phyloP scores from a whole-genome alignment of 1,284 basidiomycete species.

The Schizophyllum amplum region DNA sequence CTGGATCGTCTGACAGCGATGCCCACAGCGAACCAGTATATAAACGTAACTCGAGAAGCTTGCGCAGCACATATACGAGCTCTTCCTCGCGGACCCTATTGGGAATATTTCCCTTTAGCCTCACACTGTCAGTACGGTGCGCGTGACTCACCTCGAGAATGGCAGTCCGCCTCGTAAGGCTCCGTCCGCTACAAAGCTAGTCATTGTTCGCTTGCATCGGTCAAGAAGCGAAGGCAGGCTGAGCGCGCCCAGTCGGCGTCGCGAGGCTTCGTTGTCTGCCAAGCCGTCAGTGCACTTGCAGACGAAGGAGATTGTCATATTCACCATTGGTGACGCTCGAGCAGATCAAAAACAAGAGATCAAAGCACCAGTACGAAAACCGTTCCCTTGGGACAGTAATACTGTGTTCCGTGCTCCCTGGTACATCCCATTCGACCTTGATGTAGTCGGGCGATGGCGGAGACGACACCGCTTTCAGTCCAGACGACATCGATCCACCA shows the following conservation, averaged over 20 bases:
- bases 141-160: conserved; percentile 68
- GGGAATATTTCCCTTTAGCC: background rate
- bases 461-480: conserved; percentile 14
- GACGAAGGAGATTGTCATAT: conserved; percentile 11
- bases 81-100: conserved; percentile 83
- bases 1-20: conserved; percentile 56
- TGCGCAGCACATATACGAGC: conserved; percentile 74
- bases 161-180: conserved; percentile 76
- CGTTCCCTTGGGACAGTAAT: conserved; percentile 65
- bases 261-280: conserved; percentile 49
- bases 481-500: conserved; percentile 11
- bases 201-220: conserved; percentile 63
- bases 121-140: background rate
- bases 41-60: conserved; percentile 61
- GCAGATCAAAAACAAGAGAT: conserved; percentile 78
- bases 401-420: conserved; percentile 57
- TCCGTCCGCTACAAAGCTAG: conserved; percentile 76
- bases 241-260: conserved; percentile 63
- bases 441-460: conserved; percentile 26
- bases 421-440: conserved; percentile 29
- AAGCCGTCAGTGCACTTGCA: conserved; percentile 1
- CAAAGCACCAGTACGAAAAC: conserved; percentile 93
- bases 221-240: conserved; percentile 64
- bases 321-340: conserved; percentile 55
- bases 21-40: conserved; percentile 74